Conservation (phyloP, 305 asterid species). For the Striga hermonthica region DNA sequence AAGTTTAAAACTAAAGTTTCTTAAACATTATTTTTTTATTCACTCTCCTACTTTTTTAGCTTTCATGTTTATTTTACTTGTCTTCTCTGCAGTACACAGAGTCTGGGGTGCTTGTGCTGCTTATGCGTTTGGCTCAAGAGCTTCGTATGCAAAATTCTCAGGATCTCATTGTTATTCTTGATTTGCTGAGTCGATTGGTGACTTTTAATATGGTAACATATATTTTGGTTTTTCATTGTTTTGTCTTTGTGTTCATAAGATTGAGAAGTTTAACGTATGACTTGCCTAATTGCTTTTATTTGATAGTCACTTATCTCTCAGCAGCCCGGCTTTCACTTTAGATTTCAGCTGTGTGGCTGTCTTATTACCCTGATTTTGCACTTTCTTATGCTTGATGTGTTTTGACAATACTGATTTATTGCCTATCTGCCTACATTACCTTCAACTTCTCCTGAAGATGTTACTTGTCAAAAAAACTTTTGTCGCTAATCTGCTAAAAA, state of each 20-base stretch:
- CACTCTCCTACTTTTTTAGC: slow-evolving; percentile 18
- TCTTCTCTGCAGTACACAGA: slow-evolving; percentile 57
- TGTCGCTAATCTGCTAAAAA: slow-evolving; percentile 2
- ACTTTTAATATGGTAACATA: slow-evolving; percentile 68
- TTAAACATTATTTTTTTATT: slow-evolving; percentile 12
- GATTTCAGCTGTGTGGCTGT: not conserved
- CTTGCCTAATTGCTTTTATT: slow-evolving; percentile 22
- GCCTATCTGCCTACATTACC: not conserved
- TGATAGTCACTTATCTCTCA: slow-evolving; percentile 8
- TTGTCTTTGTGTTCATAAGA: slow-evolving; percentile 21
- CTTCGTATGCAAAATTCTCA: slow-evolving; percentile 47
- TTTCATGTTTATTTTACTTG: slow-evolving; percentile 19
- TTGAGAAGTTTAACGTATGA: slow-evolving; percentile 12
- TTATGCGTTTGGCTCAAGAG: slow-evolving; percentile 73
- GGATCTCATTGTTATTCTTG: slow-evolving; percentile 62
- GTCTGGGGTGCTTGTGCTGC: slow-evolving; percentile 83
- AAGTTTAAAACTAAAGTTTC: slow-evolving; percentile 10
- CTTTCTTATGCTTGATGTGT: slow-evolving; percentile 9
- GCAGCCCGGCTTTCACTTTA: not conserved
- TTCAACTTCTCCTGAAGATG: not conserved
- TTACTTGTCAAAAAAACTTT: not conserved
- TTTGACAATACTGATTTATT: not conserved
- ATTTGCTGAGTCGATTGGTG: slow-evolving; percentile 76
- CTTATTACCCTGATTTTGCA: slow-evolving; percentile 3
- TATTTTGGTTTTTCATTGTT: slow-evolving; percentile 41